These are phyloP conservation scores for Phytopythium cucurbitacearum DNA, from an alignment of 352 stramenopile species.

Conservation along the genomic window DNA sequence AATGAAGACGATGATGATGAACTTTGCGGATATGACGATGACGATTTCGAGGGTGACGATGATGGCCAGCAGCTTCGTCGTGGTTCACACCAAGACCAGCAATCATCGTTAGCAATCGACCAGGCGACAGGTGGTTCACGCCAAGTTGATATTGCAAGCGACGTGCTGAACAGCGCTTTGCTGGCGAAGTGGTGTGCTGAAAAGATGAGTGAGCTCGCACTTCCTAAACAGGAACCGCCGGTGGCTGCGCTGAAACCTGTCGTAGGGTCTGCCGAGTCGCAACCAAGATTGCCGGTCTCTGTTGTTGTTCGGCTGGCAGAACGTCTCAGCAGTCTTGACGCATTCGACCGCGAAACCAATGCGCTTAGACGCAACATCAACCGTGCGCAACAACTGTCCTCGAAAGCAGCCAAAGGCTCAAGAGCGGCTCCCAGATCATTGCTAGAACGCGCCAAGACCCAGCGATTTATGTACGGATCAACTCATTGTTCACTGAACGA, in stretches of 20 bases:
- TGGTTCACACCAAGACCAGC: not conserved
- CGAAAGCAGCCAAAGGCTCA: not conserved
- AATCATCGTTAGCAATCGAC: not conserved
- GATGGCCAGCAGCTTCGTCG: not conserved
- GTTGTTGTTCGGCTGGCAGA: too few species aligned
- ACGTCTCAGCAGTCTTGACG: too few species aligned
- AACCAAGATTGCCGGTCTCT: too few species aligned
- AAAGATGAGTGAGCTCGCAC: too few species aligned
- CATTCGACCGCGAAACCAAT: too few species aligned
- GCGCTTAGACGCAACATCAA: not conserved
- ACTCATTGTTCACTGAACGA: not conserved
- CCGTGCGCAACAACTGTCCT: not conserved
- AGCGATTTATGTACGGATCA: conserved; percentile 2
- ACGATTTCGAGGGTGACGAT: conserved; percentile 10
- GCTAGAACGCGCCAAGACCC: conserved; percentile 1
- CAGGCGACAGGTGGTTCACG: too few species aligned
- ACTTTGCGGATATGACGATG: conserved; percentile 6
- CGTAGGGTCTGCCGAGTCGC: too few species aligned
- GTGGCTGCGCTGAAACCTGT: too few species aligned
- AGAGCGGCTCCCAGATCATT: not conserved
- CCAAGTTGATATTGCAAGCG: too few species aligned
- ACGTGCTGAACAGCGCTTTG: too few species aligned
- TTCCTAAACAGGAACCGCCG: too few species aligned
- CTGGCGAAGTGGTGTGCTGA: too few species aligned
- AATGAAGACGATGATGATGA: not conserved